Percentiles rank a stretch among this genome's conserved stretches.
Conservation (phyloP, 2,329 filamentous ascomycete species). For the Penicillium thymicola region DNA sequence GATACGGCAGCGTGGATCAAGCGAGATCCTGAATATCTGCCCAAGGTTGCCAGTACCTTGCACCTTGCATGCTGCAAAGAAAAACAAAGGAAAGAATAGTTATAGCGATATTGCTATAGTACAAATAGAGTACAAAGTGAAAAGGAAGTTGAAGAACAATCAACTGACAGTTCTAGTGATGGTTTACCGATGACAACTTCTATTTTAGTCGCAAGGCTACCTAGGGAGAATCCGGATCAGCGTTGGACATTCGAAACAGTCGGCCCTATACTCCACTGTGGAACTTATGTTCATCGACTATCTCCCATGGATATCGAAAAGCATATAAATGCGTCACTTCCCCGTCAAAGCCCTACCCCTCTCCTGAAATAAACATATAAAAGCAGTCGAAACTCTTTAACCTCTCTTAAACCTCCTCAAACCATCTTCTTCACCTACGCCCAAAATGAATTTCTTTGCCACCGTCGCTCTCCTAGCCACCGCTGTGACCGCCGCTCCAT, state of each 20-base stretch:
- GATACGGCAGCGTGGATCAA: not conserved
- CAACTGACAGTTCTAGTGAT: not conserved
- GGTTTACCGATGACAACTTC: not conserved
- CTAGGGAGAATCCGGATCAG: not conserved
- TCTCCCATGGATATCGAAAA: not conserved
- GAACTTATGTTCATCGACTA: not conserved
- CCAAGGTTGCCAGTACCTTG: not conserved
- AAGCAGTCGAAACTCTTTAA: not conserved
- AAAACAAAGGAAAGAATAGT: not conserved
- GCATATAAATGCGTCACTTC: slow-evolving; percentile 7
- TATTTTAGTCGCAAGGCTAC: not conserved
- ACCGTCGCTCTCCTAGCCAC: slow-evolving; percentile 30
- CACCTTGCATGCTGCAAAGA: not conserved
- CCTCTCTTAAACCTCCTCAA: not conserved
- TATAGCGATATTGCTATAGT: not conserved
- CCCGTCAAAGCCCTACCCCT: not conserved
- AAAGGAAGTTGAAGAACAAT: not conserved
- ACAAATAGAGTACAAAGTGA: not conserved
- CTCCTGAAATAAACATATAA: not conserved
- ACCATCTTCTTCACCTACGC: not conserved
- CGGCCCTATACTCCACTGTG: slow-evolving; percentile 5
- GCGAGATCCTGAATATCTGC: not conserved
- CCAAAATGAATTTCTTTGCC: slow-evolving; percentile 30
- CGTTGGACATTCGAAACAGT: not conserved
- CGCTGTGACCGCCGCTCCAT: slow-evolving; percentile 25